Evolutionary conservation across 352 stramenopile species (phyloP), one percentile per base, ranked within the genome.

Genomic region (Thraustochytrium sp.): DNA sequence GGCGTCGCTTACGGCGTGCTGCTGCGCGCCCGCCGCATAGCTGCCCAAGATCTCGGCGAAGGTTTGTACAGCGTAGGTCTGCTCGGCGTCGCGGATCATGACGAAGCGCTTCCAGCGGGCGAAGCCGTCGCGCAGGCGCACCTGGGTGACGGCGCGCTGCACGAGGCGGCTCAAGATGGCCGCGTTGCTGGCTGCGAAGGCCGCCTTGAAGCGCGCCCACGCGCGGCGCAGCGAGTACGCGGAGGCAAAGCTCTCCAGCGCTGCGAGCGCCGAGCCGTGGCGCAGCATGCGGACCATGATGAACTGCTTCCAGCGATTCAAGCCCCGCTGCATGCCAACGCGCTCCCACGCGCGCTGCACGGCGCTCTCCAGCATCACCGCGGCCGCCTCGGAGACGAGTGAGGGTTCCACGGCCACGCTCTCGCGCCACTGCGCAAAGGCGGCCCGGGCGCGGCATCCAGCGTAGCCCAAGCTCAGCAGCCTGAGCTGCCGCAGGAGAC

Each of bases 271-370:
- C 23, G 40, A 16, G 31, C 62, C 29, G 23, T 75, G 62, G 23
- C 21, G 13, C 23, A 75, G 21, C 37, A 75, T 21, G 11, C 29
- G 37, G 16, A 53, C 5, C 37, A 75, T 75, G 44, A 75, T 31
- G n/a, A 53, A 75, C 62, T 75, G 62, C 37, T 75, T 75, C 62
- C 62, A 75, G 38, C 62, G 40, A 54, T 54, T 38, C 23, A 75
- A 37, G n/a, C 62, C 62, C 8, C 62, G 62, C 44, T 54, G 62
- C 23, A 54, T 9, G 37, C 62, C 16, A 21, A 75, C 44, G 23
- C 40, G 62, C 0, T 21, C 16, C 62, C 26, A 54, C 16, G 29
- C 37, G 23, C 3, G 29, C 0, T 29, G n/a, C 48, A 75, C 18
- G n/a, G 53, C 37, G 23, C n/a, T 37, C 26, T 75, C 23, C 31